These are phyloP conservation scores for Coemansia sp. DNA, from an alignment of 192 early-diverging fungal species.

Conservation along the genomic window DNA sequence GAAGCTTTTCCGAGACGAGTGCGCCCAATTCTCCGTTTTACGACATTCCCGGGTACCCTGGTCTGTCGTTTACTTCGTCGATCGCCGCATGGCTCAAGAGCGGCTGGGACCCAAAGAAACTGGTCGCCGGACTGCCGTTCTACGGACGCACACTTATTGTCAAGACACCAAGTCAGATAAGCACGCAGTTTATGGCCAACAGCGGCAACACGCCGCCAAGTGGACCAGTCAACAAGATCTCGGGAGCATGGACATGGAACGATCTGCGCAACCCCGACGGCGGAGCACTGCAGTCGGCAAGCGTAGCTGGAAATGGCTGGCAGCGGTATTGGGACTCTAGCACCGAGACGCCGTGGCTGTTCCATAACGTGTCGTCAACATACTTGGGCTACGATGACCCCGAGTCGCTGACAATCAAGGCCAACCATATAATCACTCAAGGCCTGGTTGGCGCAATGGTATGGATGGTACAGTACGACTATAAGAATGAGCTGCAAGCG, in stretches of 20 bases:
- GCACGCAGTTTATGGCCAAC: slow-evolving; percentile 38
- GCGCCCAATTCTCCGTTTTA: slow-evolving; percentile 59
- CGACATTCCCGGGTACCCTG: slow-evolving; percentile 29
- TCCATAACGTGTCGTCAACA: slow-evolving; percentile 57
- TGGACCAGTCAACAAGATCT: slow-evolving; percentile 42
- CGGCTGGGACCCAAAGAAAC: slow-evolving; percentile 62
- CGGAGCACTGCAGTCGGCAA: slow-evolving; percentile 26
- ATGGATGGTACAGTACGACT: slow-evolving; percentile 70
- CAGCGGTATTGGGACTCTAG: slow-evolving; percentile 61
- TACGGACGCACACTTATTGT: slow-evolving; percentile 59
- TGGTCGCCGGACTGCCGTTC: slow-evolving; percentile 63
- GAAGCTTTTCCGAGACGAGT: slow-evolving; percentile 56
- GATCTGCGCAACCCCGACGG: slow-evolving; percentile 37
- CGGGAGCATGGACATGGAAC: slow-evolving; percentile 49
- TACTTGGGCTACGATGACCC: slow-evolving; percentile 75
- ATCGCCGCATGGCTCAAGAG: slow-evolving; percentile 57
- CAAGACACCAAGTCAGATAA: neutral
- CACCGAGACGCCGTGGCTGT: slow-evolving; percentile 73
- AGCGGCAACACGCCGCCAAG: slow-evolving; percentile 29
- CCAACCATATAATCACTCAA: slow-evolving; percentile 46
- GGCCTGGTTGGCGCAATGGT: slow-evolving; percentile 67
- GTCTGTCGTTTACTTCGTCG: slow-evolving; percentile 52
- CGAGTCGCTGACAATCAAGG: slow-evolving; percentile 60
- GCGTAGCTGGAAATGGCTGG: slow-evolving; percentile 53
- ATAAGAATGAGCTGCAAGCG: slow-evolving; percentile 54